Base-by-base conservation (phyloP, 225 moss, liverwort and hornwort genomes). In the Sphagnum contortum region DNA sequence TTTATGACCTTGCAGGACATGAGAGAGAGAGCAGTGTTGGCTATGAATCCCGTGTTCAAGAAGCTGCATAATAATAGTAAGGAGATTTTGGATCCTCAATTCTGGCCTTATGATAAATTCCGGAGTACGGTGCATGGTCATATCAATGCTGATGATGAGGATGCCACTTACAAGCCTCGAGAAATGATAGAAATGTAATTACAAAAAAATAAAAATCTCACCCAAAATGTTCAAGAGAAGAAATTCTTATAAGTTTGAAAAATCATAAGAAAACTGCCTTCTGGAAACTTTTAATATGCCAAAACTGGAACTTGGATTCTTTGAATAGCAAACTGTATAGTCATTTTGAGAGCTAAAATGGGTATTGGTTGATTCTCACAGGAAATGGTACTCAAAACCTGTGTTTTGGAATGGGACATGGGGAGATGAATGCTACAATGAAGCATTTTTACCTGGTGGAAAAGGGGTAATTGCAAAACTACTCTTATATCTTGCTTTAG, bases 81-180 rank as follows among this genome's bases (percentile, higher is more conserved):
- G 72, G 75, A 86, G 3, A 71, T 47, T 9, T 70, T 82, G 71
- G 72, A 86, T 50, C 70, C 79, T 14, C 73, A 76, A 50, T 77
- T 67, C 12, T 86, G 82, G 82, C 81, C 79, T 50, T 73, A 74
- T 4, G 69, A 76, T 58, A 79, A 79, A 52, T 86, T 81, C 69
- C 74, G 86, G 46, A 55, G 79, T 12, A 86, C 86, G 0, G 50
- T 86, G 63, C 82, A 86, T 52, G 86, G 86, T 47, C 86, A 86
- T 64, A 61, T 86, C 50, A 86, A 82, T 75, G 77, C 75, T 8
- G 86, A 82, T 55, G 64, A 82, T 11, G 86, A 86, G 62, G 82
- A 86, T 49, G 77, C 70, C 44, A 75, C 79, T 0, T 75, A 80
- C 66, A 86, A 82, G 69, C 77, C 82, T 5, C 65, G 80, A 60